Base-by-base conservation (phyloP, 176 grass and related monocot species). In the Thalia dealbata region DNA sequence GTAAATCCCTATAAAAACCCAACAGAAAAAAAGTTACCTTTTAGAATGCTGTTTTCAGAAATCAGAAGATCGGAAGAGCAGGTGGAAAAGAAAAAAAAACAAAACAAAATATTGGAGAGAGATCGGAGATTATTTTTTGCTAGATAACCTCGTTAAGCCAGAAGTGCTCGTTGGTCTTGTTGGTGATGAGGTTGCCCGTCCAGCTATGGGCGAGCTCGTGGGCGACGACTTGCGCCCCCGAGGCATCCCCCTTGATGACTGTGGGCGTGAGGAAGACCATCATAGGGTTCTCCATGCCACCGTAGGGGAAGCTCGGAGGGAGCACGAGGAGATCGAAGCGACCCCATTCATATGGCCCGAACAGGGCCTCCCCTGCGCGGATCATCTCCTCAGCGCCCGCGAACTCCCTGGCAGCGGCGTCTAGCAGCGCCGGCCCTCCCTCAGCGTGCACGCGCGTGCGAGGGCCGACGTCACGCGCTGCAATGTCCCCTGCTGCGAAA, bases 141-240 rank as follows among this genome's bases (percentile, higher is more conserved):
- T 43, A 73, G 18, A 8, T 81, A 60, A 91, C 91, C 87, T 97
- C 90, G 48, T 97, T 97, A 16, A 97, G 87, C 93, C 93, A 97
- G 81, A 92, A 97, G 50, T 97, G 89, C 68, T 92, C 87, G 23
- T 97, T 92, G 32, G 93, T 97, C 77, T 92, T 97, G 83, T 97
- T 97, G 64, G 90, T 92, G 26, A 97, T 97, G 7, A 97, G 71
- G 64, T 97, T 97, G 26, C 90, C 90, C 0, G 90, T 97, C 89
- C 93, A 97, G 62, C 93, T 97, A 41, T 97, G 93, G 0, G 89
- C 93, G 7, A 97, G 93, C 73, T 97, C 93, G 71, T 97, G 93
- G 3, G 93, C 93, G 28, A 97, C 89, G 30, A 91, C 74, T 71
- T 88, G 93, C 3, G 93, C 93, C 29, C 93, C 93, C 1, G 93